These are phyloP conservation scores for Xeromyces bisporus DNA, from an alignment of 495 filamentous ascomycete species.

Conservation along the genomic window DNA sequence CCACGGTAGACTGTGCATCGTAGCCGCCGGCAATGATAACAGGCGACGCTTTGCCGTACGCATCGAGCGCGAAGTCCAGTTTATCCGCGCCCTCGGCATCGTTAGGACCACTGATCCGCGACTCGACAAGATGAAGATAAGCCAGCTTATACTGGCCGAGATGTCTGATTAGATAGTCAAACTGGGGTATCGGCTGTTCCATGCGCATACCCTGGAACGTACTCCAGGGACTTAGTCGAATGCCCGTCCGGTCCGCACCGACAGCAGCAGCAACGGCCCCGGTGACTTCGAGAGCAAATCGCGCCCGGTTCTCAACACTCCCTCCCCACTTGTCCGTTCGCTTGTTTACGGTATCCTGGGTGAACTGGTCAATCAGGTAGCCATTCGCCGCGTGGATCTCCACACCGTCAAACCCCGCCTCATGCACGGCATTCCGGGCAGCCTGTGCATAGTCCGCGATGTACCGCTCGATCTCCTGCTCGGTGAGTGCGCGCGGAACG, in stretches of 20 bases:
- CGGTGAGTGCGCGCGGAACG: conserved; percentile 31
- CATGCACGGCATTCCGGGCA: conserved; percentile 44
- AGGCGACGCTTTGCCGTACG: conserved; percentile 30
- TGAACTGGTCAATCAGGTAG: conserved; percentile 62
- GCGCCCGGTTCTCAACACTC: conserved; percentile 51
- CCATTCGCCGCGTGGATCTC: conserved; percentile 64
- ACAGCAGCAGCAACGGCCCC: conserved; percentile 46
- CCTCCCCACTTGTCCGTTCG: conserved; percentile 54
- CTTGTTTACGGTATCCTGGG: conserved; percentile 42
- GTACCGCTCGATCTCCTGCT: conserved; percentile 38
- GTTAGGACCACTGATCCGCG: conserved; percentile 28
- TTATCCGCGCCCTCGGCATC: conserved; percentile 26
- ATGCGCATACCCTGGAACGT: conserved; percentile 54
- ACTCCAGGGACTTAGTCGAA: conserved; percentile 48
- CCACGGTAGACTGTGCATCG: conserved; percentile 25
- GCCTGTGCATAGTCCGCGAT: conserved; percentile 42
- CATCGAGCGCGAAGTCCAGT: conserved; percentile 30
- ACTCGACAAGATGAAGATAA: conserved; percentile 49
- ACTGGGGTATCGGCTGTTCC: conserved; percentile 45
- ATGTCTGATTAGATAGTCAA: conserved; percentile 35
- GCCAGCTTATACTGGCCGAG: conserved; percentile 40
- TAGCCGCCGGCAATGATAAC: conserved; percentile 48
- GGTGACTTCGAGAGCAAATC: conserved; percentile 47
- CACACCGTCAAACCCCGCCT: conserved; percentile 61
- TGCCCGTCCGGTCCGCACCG: conserved; percentile 42